phyloP scores from a whole-genome alignment of 2,329 filamentous ascomycete genomes.

The Scedosporium aurantiacum region DNA sequence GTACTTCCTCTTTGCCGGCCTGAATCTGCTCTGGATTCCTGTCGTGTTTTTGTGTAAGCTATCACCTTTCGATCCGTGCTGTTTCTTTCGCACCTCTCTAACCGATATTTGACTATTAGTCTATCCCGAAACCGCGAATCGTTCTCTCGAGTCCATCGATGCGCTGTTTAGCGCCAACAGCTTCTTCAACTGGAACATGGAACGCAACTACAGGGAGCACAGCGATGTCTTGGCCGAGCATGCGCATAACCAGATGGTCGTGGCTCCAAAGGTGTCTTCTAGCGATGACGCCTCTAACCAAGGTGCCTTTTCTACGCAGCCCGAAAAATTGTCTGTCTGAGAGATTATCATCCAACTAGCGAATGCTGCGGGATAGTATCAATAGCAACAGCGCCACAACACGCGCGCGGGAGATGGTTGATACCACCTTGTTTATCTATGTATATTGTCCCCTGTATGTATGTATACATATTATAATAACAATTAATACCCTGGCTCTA shows the following conservation, averaged over 20 bases:
- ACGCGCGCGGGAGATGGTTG: too few relatives aligned
- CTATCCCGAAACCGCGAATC: slow-evolving; percentile 29
- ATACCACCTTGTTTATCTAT: too few relatives aligned
- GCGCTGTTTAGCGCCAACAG: slow-evolving; percentile 35
- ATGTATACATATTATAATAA: too few relatives aligned
- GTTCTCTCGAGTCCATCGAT: slow-evolving; percentile 40
- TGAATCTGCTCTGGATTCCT: slow-evolving; percentile 39
- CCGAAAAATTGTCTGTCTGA: not conserved
- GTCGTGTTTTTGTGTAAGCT: slow-evolving; percentile 32
- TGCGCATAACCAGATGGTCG: not conserved
- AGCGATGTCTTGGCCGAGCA: slow-evolving; percentile 16
- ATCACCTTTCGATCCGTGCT: slow-evolving; percentile 9
- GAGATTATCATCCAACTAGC: not conserved
- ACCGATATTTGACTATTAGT: slow-evolving; percentile 16
- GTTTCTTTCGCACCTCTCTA: not conserved
- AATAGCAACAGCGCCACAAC: too few relatives aligned
- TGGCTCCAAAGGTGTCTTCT: not conserved
- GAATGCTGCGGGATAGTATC: too few relatives aligned
- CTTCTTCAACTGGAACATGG: slow-evolving; percentile 33
- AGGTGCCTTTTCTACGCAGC: not conserved
- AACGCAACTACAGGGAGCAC: slow-evolving; percentile 18
- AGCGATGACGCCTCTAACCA: not conserved
- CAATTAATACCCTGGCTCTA: too few relatives aligned
- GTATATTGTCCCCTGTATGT: too few relatives aligned
- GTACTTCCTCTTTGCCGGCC: slow-evolving; percentile 38